A percentile compares a stretch with the other conserved stretches of the same genome.
phyloP scores from a whole-genome alignment of 768 basidiomycete genomes.

The Xanthoconium purpureum region DNA sequence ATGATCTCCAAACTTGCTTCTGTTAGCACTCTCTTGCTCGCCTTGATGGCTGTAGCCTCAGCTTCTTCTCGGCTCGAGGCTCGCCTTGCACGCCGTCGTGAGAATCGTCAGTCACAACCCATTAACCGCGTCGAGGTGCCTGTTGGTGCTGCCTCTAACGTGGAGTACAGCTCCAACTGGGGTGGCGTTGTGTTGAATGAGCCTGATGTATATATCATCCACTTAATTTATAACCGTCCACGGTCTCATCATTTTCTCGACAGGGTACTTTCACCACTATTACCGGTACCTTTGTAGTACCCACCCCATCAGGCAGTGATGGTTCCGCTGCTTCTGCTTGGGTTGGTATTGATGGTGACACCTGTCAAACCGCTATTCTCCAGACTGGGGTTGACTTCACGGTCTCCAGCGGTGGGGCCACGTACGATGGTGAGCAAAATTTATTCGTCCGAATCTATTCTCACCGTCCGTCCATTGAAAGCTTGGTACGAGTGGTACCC shows the following conservation, averaged over 20 bases:
- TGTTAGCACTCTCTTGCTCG: slow-evolving; percentile 17
- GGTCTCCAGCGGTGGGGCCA: neutral
- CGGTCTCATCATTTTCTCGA: neutral
- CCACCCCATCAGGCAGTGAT: slow-evolving; percentile 5
- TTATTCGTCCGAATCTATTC: neutral
- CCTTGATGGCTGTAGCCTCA: slow-evolving; percentile 13
- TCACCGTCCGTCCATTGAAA: neutral
- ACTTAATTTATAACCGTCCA: neutral
- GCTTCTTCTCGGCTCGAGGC: slow-evolving; percentile 15
- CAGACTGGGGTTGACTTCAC: slow-evolving; percentile 20
- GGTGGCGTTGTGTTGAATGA: slow-evolving; percentile 14
- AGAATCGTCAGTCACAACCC: slow-evolving; percentile 12
- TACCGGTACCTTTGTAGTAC: slow-evolving; percentile 19
- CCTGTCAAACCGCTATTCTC: slow-evolving; percentile 11
- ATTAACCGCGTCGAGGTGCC: neutral
- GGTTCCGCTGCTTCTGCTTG: slow-evolving; percentile 17
- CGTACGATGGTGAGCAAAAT: slow-evolving; percentile 10
- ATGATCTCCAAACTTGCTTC: slow-evolving; percentile 20
- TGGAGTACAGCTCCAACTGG: slow-evolving; percentile 19
- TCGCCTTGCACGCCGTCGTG: slow-evolving; percentile 15
- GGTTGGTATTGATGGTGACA: slow-evolving; percentile 26
- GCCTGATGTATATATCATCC: slow-evolving; percentile 5
- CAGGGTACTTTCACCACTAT: slow-evolving; percentile 21
- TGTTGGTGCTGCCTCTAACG: neutral
- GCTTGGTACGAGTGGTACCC: slow-evolving; percentile 28